Conservation (phyloP, 2,329 filamentous ascomycete species). For the Colletotrichum caudatum region DNA sequence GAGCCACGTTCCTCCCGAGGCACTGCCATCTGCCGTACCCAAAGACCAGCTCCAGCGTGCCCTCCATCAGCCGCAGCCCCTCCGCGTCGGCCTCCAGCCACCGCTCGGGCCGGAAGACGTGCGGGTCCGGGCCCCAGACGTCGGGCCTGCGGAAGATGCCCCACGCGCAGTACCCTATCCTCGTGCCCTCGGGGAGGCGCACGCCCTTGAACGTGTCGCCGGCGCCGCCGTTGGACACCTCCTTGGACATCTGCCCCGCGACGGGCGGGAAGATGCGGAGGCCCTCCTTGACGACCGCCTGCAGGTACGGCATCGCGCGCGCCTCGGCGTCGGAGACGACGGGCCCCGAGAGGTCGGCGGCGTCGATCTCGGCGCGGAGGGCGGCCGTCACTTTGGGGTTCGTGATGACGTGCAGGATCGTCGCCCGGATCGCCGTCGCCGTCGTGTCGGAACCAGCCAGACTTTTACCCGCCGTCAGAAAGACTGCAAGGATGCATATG, state of each 20-base stretch:
- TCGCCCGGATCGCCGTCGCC: slow-evolving; percentile 65
- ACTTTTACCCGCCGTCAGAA: slow-evolving; percentile 45
- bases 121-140: slow-evolving; percentile 34
- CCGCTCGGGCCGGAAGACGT: slow-evolving; percentile 39
- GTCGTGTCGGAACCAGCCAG: slow-evolving; percentile 71
- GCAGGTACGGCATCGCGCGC: slow-evolving; percentile 57
- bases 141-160: slow-evolving; percentile 46
- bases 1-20: slow-evolving; percentile 53
- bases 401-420: slow-evolving; percentile 65
- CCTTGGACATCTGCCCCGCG: slow-evolving; percentile 53
- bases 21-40: slow-evolving; percentile 55
- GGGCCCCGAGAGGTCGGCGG: slow-evolving; percentile 40
- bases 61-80: slow-evolving; percentile 51
- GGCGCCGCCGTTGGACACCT: slow-evolving; percentile 51
- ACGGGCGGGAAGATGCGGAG: slow-evolving; percentile 55
- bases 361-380: slow-evolving; percentile 59
- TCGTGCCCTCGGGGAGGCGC: slow-evolving; percentile 50
- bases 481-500: slow-evolving; percentile 55
- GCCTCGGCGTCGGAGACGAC: slow-evolving; percentile 52
- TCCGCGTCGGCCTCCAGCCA: slow-evolving; percentile 46
- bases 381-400: slow-evolving; percentile 59
- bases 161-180: slow-evolving; percentile 52
- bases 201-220: slow-evolving; percentile 52
- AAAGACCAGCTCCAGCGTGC: slow-evolving; percentile 54
- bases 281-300: slow-evolving; percentile 64